Evolutionary conservation across 371 early-diverging fungal species (phyloP).

Genomic region (Funneliformis caledonium): DNA sequence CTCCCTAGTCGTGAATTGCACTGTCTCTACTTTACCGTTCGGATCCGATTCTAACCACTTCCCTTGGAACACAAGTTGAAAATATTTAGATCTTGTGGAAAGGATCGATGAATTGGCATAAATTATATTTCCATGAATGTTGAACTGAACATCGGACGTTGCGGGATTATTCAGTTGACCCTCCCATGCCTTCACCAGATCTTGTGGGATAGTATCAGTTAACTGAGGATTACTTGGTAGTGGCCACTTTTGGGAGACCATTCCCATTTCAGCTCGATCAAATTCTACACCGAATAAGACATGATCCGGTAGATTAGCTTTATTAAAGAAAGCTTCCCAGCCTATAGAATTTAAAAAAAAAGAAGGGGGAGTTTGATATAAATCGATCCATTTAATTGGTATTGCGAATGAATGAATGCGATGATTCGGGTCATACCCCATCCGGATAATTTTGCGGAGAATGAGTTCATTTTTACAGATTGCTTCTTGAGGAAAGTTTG

Average conservation of each 20-base stretch:
- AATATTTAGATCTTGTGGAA: constrained; percentile 26
- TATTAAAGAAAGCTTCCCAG: constrained; percentile 38
- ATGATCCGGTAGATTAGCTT: constrained; percentile 27
- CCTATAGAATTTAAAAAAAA: neutral
- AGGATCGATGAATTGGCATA: constrained; percentile 32
- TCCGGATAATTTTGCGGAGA: constrained; percentile 36
- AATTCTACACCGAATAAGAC: constrained; percentile 38
- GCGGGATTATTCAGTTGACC: constrained; percentile 23
- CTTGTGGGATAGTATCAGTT: constrained; percentile 7
- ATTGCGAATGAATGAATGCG: neutral
- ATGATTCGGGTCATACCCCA: constrained; percentile 15
- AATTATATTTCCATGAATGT: constrained; percentile 7
- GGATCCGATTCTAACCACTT: constrained; percentile 28
- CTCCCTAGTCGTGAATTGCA: neutral
- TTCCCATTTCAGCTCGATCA: constrained; percentile 28
- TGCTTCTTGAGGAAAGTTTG: constrained; percentile 20
- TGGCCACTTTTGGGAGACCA: constrained; percentile 34
- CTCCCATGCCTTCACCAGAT: constrained; percentile 30
- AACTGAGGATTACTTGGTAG: constrained; percentile 17
- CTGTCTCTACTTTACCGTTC: neutral
- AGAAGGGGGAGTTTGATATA: neutral
- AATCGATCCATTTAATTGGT: neutral
- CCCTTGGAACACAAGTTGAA: constrained; percentile 16
- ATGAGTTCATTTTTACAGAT: constrained; percentile 33
- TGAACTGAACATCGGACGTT: constrained; percentile 26